Evolutionary conservation across 2,329 filamentous ascomycete species (phyloP), one percentile per base, ranked within the genome.

Genomic region (Kalmusia sp.): DNA sequence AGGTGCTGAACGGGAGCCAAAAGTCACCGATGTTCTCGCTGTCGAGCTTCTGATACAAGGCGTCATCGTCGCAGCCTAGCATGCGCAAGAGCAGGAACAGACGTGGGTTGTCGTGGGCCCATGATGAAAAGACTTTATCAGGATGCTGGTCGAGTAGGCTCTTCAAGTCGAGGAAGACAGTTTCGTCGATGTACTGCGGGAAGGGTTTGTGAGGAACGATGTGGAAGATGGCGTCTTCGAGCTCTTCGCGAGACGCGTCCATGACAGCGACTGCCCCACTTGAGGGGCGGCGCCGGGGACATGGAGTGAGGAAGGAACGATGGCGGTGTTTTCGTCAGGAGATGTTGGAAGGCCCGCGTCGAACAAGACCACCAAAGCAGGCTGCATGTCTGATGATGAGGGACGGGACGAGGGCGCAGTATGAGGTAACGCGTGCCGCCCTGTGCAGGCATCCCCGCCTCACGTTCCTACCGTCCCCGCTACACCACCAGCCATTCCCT

Each of bases 71-170:
- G 52, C 54, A 54, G 40, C 52, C 61, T 27, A 62, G 57, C 54
- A 64, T 62, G 24, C 59, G 57, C 21, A 64, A 45, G n/a, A 64
- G 53, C 9, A 54, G 55, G 48, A 61, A 64, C 11, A 57, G 50
- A 12, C 61, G 52, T 2, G 61, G 61, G 8, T 54, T 57, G 1
- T 55, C 44, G 51, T 34, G 27, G 19, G 37, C 49, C 61, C 61
- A 62, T 51, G 31, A 15, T 11, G 33, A 37, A 17, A 61, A 27
- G 2, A 35, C 21, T 6, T 38, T 34, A 31, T 62, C 58, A 11
- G 61, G 59, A 38, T 64, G 61, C 22, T 54, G 51, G 19, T 3
- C 31, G 27, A 64, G 56, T 22, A 53, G 39, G 9, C 49, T 40
- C 21, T 46, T 30, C 19, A 62, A 28, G 14, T 62, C 57, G 8